Conservation (phyloP, 2,329 filamentous ascomycete species). For the Fusarium sp. region DNA sequence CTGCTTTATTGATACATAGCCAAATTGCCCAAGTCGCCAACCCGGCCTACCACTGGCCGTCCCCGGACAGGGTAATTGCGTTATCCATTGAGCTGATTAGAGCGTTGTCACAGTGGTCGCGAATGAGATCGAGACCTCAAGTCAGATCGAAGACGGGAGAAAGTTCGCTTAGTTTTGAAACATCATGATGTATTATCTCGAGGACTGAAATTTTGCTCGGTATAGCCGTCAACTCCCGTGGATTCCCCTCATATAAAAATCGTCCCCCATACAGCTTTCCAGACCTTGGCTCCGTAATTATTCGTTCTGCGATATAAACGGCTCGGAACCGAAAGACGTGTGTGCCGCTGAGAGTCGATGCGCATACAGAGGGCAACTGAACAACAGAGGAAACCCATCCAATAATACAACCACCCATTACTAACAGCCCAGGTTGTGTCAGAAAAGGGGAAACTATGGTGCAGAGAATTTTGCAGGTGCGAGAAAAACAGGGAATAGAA, state of each 20-base stretch:
- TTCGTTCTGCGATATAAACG: constrained; percentile 33
- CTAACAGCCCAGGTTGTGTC: constrained; percentile 47
- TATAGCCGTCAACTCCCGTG: constrained; percentile 49
- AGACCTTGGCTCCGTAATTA: constrained; percentile 34
- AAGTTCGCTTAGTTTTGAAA: constrained; percentile 41
- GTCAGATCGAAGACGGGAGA: neutral
- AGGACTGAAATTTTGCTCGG: constrained; percentile 50
- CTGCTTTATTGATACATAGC: neutral
- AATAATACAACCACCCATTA: constrained; percentile 53
- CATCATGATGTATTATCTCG: constrained; percentile 55
- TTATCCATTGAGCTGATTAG: neutral
- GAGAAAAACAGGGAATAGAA: constrained; percentile 40
- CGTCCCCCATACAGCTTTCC: constrained; percentile 38
- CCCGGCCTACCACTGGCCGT: neutral
- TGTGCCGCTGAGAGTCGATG: constrained; percentile 34
- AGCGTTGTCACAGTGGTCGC: neutral
- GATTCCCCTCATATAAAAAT: constrained; percentile 40
- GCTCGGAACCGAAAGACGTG: constrained; percentile 30
- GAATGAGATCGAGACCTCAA: neutral
- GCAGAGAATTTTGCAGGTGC: constrained; percentile 50
- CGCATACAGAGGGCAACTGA: constrained; percentile 45
- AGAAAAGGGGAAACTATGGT: constrained; percentile 49
- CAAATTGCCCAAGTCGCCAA: neutral
- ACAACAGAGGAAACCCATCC: constrained; percentile 48
- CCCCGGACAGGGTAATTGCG: neutral